Evolutionary conservation across 352 stramenopile genomes (phyloP), one percentile per base, ranked within the genome.

Genomic region (Blastocystis sp.): DNA sequence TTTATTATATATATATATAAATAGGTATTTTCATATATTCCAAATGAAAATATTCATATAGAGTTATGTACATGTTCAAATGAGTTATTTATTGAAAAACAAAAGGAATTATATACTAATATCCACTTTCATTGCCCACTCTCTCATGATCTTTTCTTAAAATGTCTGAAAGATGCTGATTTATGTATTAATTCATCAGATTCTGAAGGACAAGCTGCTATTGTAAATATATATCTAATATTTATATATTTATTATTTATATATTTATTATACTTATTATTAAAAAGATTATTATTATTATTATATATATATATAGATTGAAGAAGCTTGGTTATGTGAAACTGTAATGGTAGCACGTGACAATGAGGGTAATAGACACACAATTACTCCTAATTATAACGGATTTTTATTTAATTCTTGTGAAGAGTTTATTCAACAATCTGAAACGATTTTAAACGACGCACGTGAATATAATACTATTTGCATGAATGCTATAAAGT

Each of bases 401-500:
- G 52, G 52, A 34, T 16, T 62, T 3, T 42, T 62, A n/a, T 62
- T 36, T 32, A 42, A 62, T 13, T 41, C 52, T 37, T 42, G 39
- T 5, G 13, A 54, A 16, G 34, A 62, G 24, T 62, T 37, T 32
- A 62, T 62, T 23, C 19, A n/a, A 4, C 23, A n/a, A n/a, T n/a
- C n/a, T n/a, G n/a, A n/a, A n/a, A n/a, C n/a, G n/a, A n/a, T n/a
- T n/a, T n/a, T n/a, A n/a, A n/a, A n/a, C n/a, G n/a, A n/a, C n/a
- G n/a, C n/a, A n/a, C n/a, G n/a, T n/a, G n/a, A n/a, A n/a, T n/a
- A n/a, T n/a, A n/a, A n/a, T n/a, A n/a, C n/a, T n/a, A n/a, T n/a
- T n/a, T n/a, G n/a, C n/a, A n/a, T n/a, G n/a, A n/a, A n/a, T n/a
- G n/a, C n/a, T n/a, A n/a, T n/a, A n/a, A n/a, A n/a, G n/a, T n/a